phyloP scores from a whole-genome alignment of 306 rosid species.

The Macrotyloma uniflorum region DNA sequence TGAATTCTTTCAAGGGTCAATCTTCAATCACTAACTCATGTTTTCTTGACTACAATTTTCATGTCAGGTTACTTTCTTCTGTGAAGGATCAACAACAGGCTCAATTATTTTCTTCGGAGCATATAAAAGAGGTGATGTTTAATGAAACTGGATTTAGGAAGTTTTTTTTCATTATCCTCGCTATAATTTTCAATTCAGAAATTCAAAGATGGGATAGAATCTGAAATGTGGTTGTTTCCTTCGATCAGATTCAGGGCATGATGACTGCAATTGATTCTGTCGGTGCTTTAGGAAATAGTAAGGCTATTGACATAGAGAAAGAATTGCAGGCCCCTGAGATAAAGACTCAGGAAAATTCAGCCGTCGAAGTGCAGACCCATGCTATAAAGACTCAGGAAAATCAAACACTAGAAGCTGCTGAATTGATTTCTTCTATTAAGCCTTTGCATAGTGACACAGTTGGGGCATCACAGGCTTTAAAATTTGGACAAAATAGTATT shows the following conservation, averaged over 20 bases:
- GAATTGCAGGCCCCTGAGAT: conserved; percentile 42
- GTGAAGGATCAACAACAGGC: conserved; percentile 49
- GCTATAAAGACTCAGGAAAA: conserved; percentile 40
- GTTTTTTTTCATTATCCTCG: background rate
- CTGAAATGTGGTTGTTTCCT: conserved; percentile 36
- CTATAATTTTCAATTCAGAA: conserved; percentile 4
- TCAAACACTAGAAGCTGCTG: conserved; percentile 37
- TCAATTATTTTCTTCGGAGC: conserved; percentile 57
- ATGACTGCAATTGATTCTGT: conserved; percentile 46
- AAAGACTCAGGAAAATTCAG: conserved; percentile 35
- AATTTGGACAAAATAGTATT: conserved; percentile 54
- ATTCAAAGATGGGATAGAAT: conserved; percentile 35
- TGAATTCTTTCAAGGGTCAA: conserved; percentile 13
- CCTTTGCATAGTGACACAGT: conserved; percentile 35
- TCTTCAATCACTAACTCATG: conserved; percentile 35
- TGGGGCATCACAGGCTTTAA: conserved; percentile 40
- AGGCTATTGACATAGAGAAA: conserved; percentile 38
- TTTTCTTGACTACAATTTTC: conserved; percentile 38
- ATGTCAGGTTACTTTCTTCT: conserved; percentile 67
- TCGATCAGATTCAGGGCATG: conserved; percentile 68
- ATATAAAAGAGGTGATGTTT: conserved; percentile 69
- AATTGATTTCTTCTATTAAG: conserved; percentile 48
- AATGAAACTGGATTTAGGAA: conserved; percentile 29
- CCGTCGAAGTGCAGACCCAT: conserved; percentile 32
- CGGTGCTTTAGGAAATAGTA: conserved; percentile 29